A percentile compares a stretch with the other conserved stretches of the same genome.
Conservation (phyloP, 768 basidiomycete genomes). For the Suillus tomentosus region DNA sequence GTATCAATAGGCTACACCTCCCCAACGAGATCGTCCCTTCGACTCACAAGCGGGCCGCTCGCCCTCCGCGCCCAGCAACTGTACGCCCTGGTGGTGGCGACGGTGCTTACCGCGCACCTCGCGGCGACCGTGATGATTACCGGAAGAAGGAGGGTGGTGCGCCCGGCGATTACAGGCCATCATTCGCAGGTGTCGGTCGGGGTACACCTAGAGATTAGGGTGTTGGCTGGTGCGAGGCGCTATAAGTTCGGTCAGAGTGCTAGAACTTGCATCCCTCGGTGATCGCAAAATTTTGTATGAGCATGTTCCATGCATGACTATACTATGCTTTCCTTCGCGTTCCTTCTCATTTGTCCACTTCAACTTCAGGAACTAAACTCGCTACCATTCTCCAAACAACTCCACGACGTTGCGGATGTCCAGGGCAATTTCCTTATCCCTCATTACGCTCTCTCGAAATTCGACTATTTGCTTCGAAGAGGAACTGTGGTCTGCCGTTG, state of each 20-base stretch:
- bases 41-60: conserved; percentile 96
- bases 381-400: conserved; percentile 40
- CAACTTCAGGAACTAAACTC: neutral
- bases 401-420: conserved; percentile 44
- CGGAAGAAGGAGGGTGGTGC: conserved; percentile 85
- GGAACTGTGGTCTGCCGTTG: conserved; percentile 36
- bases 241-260: conserved; percentile 7
- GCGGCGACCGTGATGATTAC: conserved; percentile 90
- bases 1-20: conserved; percentile 75
- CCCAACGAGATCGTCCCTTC: conserved; percentile 94
- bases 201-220: conserved; percentile 74
- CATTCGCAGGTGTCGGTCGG: conserved; percentile 87
- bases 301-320: conserved; percentile 32
- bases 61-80: conserved; percentile 80
- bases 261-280: conserved; percentile 6
- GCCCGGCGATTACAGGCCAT: conserved; percentile 86
- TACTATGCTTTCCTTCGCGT: conserved; percentile 23
- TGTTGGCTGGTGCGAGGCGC: neutral
- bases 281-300: conserved; percentile 26
- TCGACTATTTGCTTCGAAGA: conserved; percentile 57
- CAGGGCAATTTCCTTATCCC: conserved; percentile 13
- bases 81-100: conserved; percentile 70
- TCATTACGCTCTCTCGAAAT: conserved; percentile 35
- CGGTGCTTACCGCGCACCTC: conserved; percentile 84
- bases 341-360: conserved; percentile 5